Conservation (phyloP, 2,329 filamentous ascomycete species). For the Monilinia fructicola region DNA sequence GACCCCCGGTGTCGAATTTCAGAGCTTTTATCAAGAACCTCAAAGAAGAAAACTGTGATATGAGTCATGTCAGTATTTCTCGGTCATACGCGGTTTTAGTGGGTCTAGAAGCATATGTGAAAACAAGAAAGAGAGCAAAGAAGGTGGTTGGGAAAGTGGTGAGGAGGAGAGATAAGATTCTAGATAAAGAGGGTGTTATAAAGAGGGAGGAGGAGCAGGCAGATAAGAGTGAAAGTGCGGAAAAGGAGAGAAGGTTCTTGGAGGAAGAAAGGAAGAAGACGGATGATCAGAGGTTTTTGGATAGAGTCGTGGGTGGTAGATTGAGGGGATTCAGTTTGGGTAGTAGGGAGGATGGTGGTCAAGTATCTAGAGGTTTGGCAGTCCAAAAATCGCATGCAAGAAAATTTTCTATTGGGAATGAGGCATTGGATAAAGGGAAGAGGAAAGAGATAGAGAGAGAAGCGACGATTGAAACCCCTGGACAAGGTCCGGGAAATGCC, state of each 20-base stretch:
- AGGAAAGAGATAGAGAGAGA: neutral
- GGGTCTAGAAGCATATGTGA: constrained; percentile 77
- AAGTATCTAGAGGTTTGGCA: neutral
- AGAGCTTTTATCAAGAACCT: constrained; percentile 75
- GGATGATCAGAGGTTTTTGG: neutral
- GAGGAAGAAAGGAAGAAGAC: constrained; percentile 1
- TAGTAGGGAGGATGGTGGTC: neutral
- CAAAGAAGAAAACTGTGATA: constrained; percentile 72
- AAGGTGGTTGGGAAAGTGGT: constrained; percentile 25
- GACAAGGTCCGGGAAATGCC: neutral
- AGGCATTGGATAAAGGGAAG: neutral
- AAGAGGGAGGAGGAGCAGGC: neutral
- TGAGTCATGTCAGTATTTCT: constrained; percentile 74
- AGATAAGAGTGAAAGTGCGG: constrained; percentile 12
- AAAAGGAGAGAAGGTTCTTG: neutral
- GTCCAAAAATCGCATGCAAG: neutral
- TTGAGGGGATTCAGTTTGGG: constrained; percentile 1
- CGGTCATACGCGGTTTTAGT: constrained; percentile 80
- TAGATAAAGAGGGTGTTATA: neutral
- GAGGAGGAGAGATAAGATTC: constrained; percentile 14
- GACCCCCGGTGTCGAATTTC: constrained; percentile 76
- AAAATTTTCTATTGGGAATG: neutral
- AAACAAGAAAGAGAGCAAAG: constrained; percentile 64
- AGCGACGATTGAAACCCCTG: neutral
- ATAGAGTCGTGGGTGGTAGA: constrained; percentile 4